A percentile compares a stretch with the other conserved stretches of the same genome.
Conservation (phyloP, 2,329 filamentous ascomycete genomes). For the Alternaria novae-zelandiae region DNA sequence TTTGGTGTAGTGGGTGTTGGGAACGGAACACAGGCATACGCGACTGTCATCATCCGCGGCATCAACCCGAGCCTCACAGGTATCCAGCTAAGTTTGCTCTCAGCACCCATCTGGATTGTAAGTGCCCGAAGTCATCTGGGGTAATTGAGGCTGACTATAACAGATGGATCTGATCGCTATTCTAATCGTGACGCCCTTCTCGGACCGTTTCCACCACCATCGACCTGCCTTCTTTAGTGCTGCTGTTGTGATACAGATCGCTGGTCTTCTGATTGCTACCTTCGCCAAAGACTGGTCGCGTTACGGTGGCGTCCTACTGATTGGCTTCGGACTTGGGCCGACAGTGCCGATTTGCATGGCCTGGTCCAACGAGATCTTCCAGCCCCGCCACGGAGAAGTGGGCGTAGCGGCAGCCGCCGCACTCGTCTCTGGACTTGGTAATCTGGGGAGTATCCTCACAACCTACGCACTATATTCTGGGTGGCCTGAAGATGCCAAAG, state of each 20-base stretch:
- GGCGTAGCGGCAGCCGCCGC: conserved; percentile 86
- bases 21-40: conserved; percentile 88
- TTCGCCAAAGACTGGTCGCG: conserved; percentile 83
- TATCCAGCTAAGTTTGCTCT: conserved; percentile 79
- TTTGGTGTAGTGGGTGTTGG: conserved; percentile 93
- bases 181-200: conserved; percentile 81
- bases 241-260: conserved; percentile 79
- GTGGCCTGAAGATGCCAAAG: conserved; percentile 74
- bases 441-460: conserved; percentile 83
- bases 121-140: conserved; percentile 43
- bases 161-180: conserved; percentile 89
- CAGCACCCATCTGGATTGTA: conserved; percentile 91
- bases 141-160: conserved; percentile 9
- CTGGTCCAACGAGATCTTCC: conserved; percentile 91
- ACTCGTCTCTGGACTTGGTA: conserved; percentile 84
- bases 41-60: conserved; percentile 81
- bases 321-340: conserved; percentile 88
- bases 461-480: conserved; percentile 90
- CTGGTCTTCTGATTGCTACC: conserved; percentile 78
- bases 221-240: conserved; percentile 82
- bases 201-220: conserved; percentile 82
- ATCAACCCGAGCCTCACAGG: conserved; percentile 77
- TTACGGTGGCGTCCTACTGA: conserved; percentile 86
- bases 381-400: conserved; percentile 85
- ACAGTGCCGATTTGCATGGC: conserved; percentile 94